Evolutionary conservation across 345 rosid genomes (phyloP), one percentile per base, ranked within the genome.

Genomic region (Bretschneidera sinensis): DNA sequence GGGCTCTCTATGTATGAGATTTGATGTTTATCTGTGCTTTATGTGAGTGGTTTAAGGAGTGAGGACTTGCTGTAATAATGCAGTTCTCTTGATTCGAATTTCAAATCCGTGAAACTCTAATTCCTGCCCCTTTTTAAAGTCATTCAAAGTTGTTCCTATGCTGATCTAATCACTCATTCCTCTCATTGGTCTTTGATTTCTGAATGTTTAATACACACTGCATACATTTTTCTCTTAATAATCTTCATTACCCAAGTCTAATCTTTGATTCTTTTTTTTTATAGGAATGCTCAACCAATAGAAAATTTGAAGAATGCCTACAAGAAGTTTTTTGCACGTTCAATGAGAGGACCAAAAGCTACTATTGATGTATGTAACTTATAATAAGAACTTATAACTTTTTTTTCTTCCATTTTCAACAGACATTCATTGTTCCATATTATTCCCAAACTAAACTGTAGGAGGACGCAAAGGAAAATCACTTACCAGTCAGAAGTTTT

Each of bases 281-380:
- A 17, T 52, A 94, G 97, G 79, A 74, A 81, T 69, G 95, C 92
- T 45, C 85, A 83, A 59, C 97, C 99, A 21, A 8, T 72, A 21
- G 87, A 87, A 55, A 89, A 83, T 68, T 51, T 94, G 81, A 89
- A 80, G 68, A 90, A 84, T 59, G 86, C 87, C 33, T 94, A 83
- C 70, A 83, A 76, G 79, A 83, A 81, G 56, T 94, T 88, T 59
- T 74, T 90, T 65, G 63, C 61, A 59, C 85, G 89, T 63, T 86
- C 95, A n/a, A 78, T 85, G 85, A 76, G 74, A 64, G 82, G 71
- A 48, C 62, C 87, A 47, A 67, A 74, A 51, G 55, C 54, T 58
- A 54, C 23, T 58, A 83, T 87, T 55, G 90, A 88, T 64, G 97
- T 92, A 77, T 63, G 67, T 25, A 22, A 24, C 43, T 19, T 56